Evolutionary conservation across 139 green algal species (phyloP), one percentile per base, ranked within the genome.

Genomic region (Ostreobium quekettii): DNA sequence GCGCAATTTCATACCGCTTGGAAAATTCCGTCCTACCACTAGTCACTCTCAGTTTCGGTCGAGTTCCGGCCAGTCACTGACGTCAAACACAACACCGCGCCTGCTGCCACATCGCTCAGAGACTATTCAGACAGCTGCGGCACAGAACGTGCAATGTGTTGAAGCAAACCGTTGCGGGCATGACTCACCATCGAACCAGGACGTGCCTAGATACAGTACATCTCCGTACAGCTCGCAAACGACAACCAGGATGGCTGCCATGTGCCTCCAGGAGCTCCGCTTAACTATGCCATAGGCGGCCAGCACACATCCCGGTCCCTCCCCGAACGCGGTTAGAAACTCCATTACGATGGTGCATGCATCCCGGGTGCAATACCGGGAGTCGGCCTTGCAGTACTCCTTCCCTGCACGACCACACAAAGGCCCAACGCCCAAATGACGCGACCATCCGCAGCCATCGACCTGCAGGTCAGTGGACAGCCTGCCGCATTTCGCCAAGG

Each of bases 351-450:
- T 84, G 19, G 90, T 78, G 66, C 93, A 95, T n/a, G 81, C 67
- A 48, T 96, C 90, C 2, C 90, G 78, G 3, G 81, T 87, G 7
- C 83, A 85, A 69, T 97, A 96, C 32, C 90, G 81, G 1, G 83
- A 92, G 80, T 96, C 90, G 1, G 83, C 89, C 59, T 93, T 92
- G 48, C 73, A 64, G 71, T 96, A 96, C 79, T 96, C 90, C 80
- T 96, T 96, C 90, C 86, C 85, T 93, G 74, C 0, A 71, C 11
- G 15, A 53, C 15, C 42, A 53, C 19, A 53, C 42, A 26, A 19
- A 53, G 19, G 19, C 19, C 19, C 11, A n/a, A n/a, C n/a, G n/a
- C n/a, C n/a, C n/a, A n/a, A n/a, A n/a, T n/a, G n/a, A n/a, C n/a
- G n/a, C n/a, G n/a, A n/a, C n/a, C n/a, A n/a, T n/a, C n/a, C n/a